Base-by-base conservation (phyloP, 352 stramenopile genomes). In the Globisporangium paddicum region DNA sequence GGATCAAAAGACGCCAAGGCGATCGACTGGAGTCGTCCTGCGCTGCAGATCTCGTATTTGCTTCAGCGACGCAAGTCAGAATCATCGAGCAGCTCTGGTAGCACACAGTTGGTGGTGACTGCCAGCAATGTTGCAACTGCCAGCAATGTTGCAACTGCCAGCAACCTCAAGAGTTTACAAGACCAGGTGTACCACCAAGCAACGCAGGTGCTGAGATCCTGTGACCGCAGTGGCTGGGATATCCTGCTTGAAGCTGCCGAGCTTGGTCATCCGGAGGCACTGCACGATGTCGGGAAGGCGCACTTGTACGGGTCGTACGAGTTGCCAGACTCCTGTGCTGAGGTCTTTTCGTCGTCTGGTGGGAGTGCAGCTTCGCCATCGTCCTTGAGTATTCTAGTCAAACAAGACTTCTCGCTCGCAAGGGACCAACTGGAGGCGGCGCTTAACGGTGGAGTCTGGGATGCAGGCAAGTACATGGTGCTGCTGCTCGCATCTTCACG, bases 11-110 rank as follows among this genome's bases (percentile, higher is more conserved):
- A 10, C 26, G 18, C 9, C 9, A 50, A 58, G n/a, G 30, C 42
- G 37, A 16, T 40, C 40, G 30, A 50, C 4, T 55, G 21, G 57
- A 57, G 26, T 25, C 26, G 4, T 9, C 41, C 58, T 9, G 41
- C 41, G 26, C 30, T 55, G 2, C 74, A 86, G 26, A 83, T 86
- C 28, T 68, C 71, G 28, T 75, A 76, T 44, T 58, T 82, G 53
- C 49, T 63, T 3, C 73, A 85, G 55, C 66, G 66, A 21, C 55
- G 67, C 26, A 26, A 45, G 16, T 34, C 41, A 47, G 41, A 13
- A 56, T 49, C 44, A 37, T 40, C 6, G 18, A 30, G 44, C 23
- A 50, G 16, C 16, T 40, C 13, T 49, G 38, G 38, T 2, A 30
- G 21, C 21, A 35, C 16, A 23, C 25, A 25, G 11, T 16, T 51